These are phyloP conservation scores for Posidonia australis DNA, from an alignment of 106 monocot species.

Conservation along the genomic window DNA sequence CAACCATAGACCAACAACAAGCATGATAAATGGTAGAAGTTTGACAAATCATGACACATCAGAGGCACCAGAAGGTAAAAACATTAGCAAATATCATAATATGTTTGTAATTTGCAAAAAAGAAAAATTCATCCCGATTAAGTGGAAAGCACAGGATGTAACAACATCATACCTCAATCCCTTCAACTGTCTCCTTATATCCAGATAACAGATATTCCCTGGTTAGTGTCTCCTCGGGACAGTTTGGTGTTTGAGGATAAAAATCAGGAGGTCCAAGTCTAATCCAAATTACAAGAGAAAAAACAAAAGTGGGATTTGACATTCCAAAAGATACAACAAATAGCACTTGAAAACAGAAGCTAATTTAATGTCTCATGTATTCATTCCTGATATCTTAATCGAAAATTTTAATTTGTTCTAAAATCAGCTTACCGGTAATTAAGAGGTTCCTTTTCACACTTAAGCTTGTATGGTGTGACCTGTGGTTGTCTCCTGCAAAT, in stretches of 20 bases:
- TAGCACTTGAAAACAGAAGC: no score
- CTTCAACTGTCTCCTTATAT: constrained; percentile 95
- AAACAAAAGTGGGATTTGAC: neutral
- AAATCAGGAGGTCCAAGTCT: constrained; percentile 95
- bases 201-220: constrained; percentile 82
- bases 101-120: no score
- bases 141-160: neutral
- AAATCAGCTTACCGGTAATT: constrained; percentile 48
- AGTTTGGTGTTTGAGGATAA: constrained; percentile 78
- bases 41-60: no score
- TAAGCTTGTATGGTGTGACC: constrained; percentile 76
- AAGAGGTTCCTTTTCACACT: constrained; percentile 82
- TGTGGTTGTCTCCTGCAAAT: constrained; percentile 52
- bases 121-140: neutral
- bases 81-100: no score
- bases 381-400: neutral
- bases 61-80: no score
- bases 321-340: neutral
- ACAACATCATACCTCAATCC: constrained; percentile 69
- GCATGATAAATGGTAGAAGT: no score
- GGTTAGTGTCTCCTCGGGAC: constrained; percentile 87
- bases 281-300: constrained; percentile 7
- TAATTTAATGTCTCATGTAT: neutral
- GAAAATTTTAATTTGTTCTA: neutral
- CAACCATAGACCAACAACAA: no score